Evolutionary conservation across 345 rosid genomes (phyloP).

Genomic region (Sisymbrium altissimum): DNA sequence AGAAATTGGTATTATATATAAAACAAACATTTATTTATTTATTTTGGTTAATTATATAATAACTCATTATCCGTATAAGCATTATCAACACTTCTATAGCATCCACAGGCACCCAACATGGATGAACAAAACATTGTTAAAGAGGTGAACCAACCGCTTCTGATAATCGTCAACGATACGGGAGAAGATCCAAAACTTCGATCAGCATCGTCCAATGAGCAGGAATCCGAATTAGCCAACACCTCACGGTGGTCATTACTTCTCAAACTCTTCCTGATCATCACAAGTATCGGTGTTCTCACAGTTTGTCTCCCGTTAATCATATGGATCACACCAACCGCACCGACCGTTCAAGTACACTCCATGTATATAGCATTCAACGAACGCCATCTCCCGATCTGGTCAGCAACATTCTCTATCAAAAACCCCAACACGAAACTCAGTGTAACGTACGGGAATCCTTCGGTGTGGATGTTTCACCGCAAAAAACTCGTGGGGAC

Average conservation of each 20-base stretch:
- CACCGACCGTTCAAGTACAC: slow-evolving; percentile 15
- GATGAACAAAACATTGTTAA: background rate
- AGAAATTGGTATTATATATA: background rate
- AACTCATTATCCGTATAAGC: background rate
- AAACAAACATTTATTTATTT: background rate
- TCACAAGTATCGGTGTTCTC: background rate
- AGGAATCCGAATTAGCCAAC: background rate
- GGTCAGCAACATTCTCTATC: slow-evolving; percentile 23
- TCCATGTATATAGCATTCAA: slow-evolving; percentile 10
- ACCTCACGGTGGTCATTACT: slow-evolving; percentile 1
- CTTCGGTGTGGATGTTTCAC: background rate
- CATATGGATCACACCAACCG: slow-evolving; percentile 22
- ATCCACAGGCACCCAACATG: background rate
- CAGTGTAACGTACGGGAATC: slow-evolving; percentile 11
- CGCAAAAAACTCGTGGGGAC: background rate
- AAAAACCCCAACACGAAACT: slow-evolving; percentile 24
- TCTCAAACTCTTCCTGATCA: background rate
- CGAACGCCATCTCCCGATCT: background rate
- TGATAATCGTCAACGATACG: background rate
- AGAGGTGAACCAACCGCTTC: slow-evolving; percentile 6
- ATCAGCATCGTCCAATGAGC: background rate
- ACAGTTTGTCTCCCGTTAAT: background rate
- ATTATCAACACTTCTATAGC: background rate
- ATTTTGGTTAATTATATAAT: background rate
- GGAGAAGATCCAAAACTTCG: background rate